Conservation (phyloP, 2,329 filamentous ascomycete species). For the Microcyclospora tardicrescens region DNA sequence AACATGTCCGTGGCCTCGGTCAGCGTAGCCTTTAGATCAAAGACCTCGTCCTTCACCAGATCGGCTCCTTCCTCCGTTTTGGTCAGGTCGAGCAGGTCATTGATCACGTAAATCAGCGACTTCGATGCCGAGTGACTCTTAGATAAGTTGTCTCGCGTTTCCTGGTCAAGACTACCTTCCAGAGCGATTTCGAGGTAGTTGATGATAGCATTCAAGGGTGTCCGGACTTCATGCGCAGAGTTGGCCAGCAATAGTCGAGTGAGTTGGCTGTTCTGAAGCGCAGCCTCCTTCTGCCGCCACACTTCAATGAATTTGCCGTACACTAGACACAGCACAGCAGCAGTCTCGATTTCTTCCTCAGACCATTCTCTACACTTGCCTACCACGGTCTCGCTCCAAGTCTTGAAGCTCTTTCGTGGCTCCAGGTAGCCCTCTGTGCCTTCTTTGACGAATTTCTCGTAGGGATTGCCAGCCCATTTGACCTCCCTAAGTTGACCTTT, state of each 20-base stretch:
- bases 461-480: slow-evolving; percentile 78
- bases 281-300: slow-evolving; percentile 81
- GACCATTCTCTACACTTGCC: slow-evolving; percentile 80
- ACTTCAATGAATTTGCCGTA: slow-evolving; percentile 88
- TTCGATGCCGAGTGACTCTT: slow-evolving; percentile 85
- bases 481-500: slow-evolving; percentile 61
- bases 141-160: slow-evolving; percentile 72
- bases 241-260: slow-evolving; percentile 71
- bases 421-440: slow-evolving; percentile 64
- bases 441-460: slow-evolving; percentile 62
- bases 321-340: slow-evolving; percentile 73
- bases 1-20: slow-evolving; percentile 69
- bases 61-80: slow-evolving; percentile 74
- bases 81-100: slow-evolving; percentile 77
- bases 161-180: slow-evolving; percentile 64
- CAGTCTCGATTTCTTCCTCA: slow-evolving; percentile 79
- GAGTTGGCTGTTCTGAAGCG: slow-evolving; percentile 67
- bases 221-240: slow-evolving; percentile 83
- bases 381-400: slow-evolving; percentile 67
- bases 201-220: slow-evolving; percentile 83
- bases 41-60: slow-evolving; percentile 66
- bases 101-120: slow-evolving; percentile 86
- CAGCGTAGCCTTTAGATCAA: slow-evolving; percentile 59
- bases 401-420: slow-evolving; percentile 65
- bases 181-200: slow-evolving; percentile 88